A percentile compares a stretch with the other conserved stretches of the same genome.
These are phyloP conservation scores for Colletotrichum lentis DNA, from an alignment of 2,329 filamentous ascomycete species.

Conservation along the genomic window DNA sequence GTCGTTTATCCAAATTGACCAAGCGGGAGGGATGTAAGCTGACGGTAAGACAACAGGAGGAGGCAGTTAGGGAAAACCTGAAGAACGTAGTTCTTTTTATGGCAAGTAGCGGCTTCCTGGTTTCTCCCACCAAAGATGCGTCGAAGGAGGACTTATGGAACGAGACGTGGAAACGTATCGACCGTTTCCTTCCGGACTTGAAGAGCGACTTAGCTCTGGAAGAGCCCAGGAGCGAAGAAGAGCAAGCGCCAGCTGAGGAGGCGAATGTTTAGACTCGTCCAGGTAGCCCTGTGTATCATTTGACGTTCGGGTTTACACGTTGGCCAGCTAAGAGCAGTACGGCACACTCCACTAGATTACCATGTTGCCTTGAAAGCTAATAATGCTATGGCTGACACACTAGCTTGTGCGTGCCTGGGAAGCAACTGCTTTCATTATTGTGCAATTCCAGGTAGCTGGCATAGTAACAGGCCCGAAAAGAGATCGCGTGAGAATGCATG, in stretches of 20 bases:
- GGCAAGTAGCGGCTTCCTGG: constrained; percentile 85
- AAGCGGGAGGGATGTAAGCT: background rate
- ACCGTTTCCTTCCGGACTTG: constrained; percentile 70
- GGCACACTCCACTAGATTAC: background rate
- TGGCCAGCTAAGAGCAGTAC: background rate
- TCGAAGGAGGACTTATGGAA: constrained; percentile 65
- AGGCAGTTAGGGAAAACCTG: constrained; percentile 92
- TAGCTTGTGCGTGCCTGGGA: background rate
- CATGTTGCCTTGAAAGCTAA: background rate
- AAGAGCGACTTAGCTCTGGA: constrained; percentile 65
- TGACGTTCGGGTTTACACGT: background rate
- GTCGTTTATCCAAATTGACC: constrained; percentile 45
- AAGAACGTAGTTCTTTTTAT: constrained; percentile 98
- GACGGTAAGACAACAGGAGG: constrained; percentile 67
- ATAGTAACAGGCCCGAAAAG: background rate
- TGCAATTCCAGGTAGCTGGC: background rate
- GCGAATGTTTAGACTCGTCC: background rate
- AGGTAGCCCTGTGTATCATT: background rate
- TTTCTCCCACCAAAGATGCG: constrained; percentile 69
- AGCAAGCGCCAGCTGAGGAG: background rate
- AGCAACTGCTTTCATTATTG: background rate
- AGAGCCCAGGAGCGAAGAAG: constrained; percentile 42
- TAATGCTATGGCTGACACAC: background rate
- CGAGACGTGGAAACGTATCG: constrained; percentile 72
- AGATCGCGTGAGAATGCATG: background rate